These are phyloP conservation scores for Kazachstania sp. DNA, from an alignment of 1,139 yeast genomes.

Conservation along the genomic window DNA sequence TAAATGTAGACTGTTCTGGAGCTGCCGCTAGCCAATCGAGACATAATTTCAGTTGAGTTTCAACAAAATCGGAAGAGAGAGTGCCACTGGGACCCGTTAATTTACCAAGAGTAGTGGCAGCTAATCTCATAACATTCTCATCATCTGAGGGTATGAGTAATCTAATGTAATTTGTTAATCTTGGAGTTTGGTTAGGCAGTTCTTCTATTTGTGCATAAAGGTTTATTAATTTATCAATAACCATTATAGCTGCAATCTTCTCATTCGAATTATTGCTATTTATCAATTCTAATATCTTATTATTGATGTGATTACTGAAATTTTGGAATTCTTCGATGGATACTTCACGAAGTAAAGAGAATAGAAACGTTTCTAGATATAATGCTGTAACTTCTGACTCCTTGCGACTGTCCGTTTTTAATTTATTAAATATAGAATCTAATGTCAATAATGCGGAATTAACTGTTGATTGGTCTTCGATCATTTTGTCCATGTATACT, in stretches of 20 bases:
- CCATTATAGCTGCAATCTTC: constrained; percentile 82
- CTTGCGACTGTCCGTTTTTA: constrained; percentile 31
- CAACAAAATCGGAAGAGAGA: constrained; percentile 85
- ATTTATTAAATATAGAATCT: constrained; percentile 22
- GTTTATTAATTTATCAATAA: constrained; percentile 77
- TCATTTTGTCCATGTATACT: neutral
- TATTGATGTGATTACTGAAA: constrained; percentile 78
- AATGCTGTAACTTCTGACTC: constrained; percentile 52
- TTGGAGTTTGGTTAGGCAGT: constrained; percentile 76
- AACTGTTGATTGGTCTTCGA: neutral
- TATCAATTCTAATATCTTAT: constrained; percentile 73
- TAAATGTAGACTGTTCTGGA: constrained; percentile 31
- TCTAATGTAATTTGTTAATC: constrained; percentile 79
- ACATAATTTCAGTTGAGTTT: constrained; percentile 84
- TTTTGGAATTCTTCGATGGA: constrained; percentile 72
- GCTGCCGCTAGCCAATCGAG: constrained; percentile 77
- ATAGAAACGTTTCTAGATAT: constrained; percentile 59
- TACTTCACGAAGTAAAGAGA: constrained; percentile 65
- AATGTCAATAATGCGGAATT: constrained; percentile 1
- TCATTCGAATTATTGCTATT: constrained; percentile 64
- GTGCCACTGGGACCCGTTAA: constrained; percentile 85
- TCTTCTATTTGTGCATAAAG: constrained; percentile 71
- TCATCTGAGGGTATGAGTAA: constrained; percentile 76
- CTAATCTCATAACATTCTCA: constrained; percentile 72
- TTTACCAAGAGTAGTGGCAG: constrained; percentile 79